These are phyloP conservation scores for Saksenaea vasiformis DNA, from an alignment of 371 early-diverging fungal genomes.

Conservation along the genomic window DNA sequence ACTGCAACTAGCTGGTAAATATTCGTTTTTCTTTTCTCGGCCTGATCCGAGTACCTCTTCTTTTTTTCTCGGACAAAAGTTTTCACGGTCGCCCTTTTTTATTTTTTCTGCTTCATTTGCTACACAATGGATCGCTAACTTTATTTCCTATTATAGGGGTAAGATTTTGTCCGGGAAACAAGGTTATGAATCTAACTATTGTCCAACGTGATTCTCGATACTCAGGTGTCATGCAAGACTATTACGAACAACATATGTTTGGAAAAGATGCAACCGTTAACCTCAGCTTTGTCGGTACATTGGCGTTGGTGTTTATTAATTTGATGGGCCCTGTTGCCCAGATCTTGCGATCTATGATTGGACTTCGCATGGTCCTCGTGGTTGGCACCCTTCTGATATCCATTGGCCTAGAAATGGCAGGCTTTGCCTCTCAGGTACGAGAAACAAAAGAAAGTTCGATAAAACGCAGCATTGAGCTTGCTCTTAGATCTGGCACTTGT, in stretches of 20 bases:
- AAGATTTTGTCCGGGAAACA: conserved; percentile 16
- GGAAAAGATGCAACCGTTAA: conserved; percentile 20
- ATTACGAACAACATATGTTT: conserved; percentile 27
- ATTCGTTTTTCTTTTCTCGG: neutral
- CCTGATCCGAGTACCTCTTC: neutral
- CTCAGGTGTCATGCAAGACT: conserved; percentile 31
- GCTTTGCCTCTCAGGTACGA: conserved; percentile 30
- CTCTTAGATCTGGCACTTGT: conserved; percentile 59
- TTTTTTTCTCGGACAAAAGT: neutral
- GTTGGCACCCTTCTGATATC: conserved; percentile 21
- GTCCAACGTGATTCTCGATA: neutral
- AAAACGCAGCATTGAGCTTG: neutral
- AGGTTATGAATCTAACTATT: neutral
- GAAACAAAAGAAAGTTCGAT: neutral
- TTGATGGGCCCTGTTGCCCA: conserved; percentile 35
- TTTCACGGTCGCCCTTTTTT: neutral
- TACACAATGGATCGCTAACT: neutral
- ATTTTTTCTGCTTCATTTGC: neutral
- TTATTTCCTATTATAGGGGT: conserved; percentile 13
- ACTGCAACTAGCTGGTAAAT: conserved; percentile 34
- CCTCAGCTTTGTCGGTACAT: conserved; percentile 42
- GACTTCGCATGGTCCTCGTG: conserved; percentile 28
- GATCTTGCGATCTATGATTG: conserved; percentile 22
- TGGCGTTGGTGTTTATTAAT: conserved; percentile 36
- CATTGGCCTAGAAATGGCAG: conserved; percentile 39